Conservation (phyloP, 495 filamentous ascomycete species). For the Patellaria atrata region DNA sequence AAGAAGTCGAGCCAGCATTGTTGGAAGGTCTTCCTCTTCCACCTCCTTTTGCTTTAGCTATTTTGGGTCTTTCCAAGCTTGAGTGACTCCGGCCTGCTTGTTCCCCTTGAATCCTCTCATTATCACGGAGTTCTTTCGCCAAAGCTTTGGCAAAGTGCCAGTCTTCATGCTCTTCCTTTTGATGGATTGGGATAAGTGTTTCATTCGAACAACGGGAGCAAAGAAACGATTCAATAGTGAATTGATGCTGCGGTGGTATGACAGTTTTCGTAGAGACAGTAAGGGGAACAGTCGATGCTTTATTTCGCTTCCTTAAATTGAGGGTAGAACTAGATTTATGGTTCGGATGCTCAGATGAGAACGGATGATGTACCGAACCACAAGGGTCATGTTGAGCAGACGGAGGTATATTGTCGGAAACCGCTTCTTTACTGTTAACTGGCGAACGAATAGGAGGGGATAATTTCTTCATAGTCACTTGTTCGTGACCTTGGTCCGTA, state of each 20-base stretch:
- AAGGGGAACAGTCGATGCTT: too few species aligned
- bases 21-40: constrained; percentile 1
- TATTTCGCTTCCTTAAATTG: too few species aligned
- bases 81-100: not conserved
- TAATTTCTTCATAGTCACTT: too few species aligned
- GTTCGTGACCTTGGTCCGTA: constrained; percentile 2
- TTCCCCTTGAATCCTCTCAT: constrained; percentile 26
- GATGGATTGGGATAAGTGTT: constrained; percentile 37
- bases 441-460: too few species aligned
- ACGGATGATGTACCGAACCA: too few species aligned
- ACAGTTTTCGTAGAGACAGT: too few species aligned
- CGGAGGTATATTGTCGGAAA: too few species aligned
- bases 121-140: constrained; percentile 58
- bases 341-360: too few species aligned
- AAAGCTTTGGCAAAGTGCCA: constrained; percentile 93
- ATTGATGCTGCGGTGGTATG: constrained; percentile 19
- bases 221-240: constrained; percentile 32
- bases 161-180: constrained; percentile 68
- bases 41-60: constrained; percentile 12
- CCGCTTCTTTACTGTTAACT: too few species aligned
- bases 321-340: too few species aligned
- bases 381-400: constrained; percentile 10
- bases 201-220: constrained; percentile 60
- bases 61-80: constrained; percentile 6
- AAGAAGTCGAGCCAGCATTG: too few species aligned